Conservation (phyloP, 176 grass and related monocot species). For the Eragrostis curvula region DNA sequence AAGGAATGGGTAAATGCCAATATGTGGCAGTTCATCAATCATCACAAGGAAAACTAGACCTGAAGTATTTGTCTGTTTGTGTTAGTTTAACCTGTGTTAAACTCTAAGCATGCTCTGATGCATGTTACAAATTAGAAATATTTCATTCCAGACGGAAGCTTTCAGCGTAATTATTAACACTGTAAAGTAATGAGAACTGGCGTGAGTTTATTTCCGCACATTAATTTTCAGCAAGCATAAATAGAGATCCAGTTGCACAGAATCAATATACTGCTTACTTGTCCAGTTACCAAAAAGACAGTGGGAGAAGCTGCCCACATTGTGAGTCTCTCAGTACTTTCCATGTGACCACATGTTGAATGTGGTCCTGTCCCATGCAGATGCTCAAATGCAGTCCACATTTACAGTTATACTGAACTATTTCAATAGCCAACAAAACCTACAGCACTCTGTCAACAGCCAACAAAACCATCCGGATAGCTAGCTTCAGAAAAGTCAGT, state of each 20-base stretch:
- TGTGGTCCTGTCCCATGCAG: conserved; percentile 24
- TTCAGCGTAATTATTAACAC: conserved; percentile 2
- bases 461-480: not conserved
- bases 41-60: not conserved
- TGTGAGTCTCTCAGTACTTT: conserved; percentile 4
- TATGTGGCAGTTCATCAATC: not conserved
- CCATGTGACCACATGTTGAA: conserved; percentile 7
- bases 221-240: conserved; percentile 14
- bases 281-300: conserved; percentile 25
- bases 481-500: conserved; percentile 30
- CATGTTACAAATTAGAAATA: not conserved
- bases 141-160: not conserved
- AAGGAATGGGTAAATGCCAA: not conserved
- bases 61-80: not conserved
- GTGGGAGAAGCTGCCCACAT: no score
- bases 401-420: conserved; percentile 3
- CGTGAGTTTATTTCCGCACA: not conserved
- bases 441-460: not conserved
- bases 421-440: not conserved
- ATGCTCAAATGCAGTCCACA: conserved; percentile 25
- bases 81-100: not conserved
- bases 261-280: conserved; percentile 26
- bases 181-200: not conserved
- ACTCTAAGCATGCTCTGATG: conserved; percentile 6
- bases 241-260: conserved; percentile 3